Conservation (phyloP, 371 early-diverging fungal species). For the Mortierella sp. region DNA sequence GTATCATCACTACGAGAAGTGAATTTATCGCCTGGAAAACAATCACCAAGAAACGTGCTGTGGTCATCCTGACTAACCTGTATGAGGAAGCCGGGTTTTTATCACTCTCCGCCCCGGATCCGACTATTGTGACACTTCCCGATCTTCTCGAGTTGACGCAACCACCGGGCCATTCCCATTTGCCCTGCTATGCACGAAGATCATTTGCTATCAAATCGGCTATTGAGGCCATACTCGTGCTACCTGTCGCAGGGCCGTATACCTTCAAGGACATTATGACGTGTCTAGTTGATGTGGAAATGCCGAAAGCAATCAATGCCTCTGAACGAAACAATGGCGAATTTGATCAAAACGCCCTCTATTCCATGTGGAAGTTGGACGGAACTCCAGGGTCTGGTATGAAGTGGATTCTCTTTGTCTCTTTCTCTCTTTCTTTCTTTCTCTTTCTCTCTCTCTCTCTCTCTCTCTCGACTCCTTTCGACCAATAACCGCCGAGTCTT, state of each 20-base stretch:
- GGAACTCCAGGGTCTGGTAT: not conserved
- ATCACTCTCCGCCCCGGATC: conserved; percentile 17
- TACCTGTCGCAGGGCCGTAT: conserved; percentile 23
- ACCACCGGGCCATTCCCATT: conserved; percentile 6
- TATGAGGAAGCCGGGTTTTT: conserved; percentile 41
- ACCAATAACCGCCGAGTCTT: too few species aligned
- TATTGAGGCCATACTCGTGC: conserved; percentile 17
- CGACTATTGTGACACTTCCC: conserved; percentile 13
- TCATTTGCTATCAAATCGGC: conserved; percentile 33
- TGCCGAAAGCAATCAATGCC: conserved; percentile 23
- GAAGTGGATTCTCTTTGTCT: not conserved
- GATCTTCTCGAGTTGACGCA: conserved; percentile 38
- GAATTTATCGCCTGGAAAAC: conserved; percentile 8
- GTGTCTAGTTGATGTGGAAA: conserved; percentile 29
- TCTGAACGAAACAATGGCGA: conserved; percentile 36
- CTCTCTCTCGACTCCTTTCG: not conserved
- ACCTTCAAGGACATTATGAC: conserved; percentile 39
- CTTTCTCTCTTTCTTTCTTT: not conserved
- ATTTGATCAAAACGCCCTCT: conserved; percentile 20
- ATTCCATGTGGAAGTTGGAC: conserved; percentile 11
- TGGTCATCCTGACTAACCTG: conserved; percentile 34
- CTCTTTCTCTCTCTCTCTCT: too few species aligned
- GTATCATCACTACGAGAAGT: conserved; percentile 4
- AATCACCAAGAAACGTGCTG: conserved; percentile 20
- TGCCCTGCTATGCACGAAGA: conserved; percentile 22